phyloP scores from a whole-genome alignment of 768 basidiomycete species.

The Rhodotorula paludigena region DNA sequence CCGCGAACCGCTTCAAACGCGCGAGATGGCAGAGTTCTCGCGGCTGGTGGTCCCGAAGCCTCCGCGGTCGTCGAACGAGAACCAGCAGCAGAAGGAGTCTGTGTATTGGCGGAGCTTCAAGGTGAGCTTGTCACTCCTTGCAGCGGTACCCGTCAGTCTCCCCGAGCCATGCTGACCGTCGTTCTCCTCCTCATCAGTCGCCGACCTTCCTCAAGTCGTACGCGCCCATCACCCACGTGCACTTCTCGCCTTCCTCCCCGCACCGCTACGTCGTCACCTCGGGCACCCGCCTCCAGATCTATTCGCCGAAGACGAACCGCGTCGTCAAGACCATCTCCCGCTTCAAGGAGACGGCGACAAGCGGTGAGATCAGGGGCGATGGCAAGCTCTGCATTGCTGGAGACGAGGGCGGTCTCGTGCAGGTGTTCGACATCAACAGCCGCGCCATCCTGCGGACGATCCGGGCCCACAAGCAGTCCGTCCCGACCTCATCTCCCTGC shows the following conservation, averaged over 20 bases:
- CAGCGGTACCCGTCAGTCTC: no score
- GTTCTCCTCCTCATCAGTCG: constrained; percentile 16
- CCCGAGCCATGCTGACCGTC: not conserved
- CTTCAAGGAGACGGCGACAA: constrained; percentile 92
- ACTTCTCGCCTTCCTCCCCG: constrained; percentile 80
- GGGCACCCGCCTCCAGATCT: constrained; percentile 87
- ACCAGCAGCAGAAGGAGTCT: constrained; percentile 39
- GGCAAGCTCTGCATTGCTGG: constrained; percentile 93
- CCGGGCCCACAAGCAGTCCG: constrained; percentile 80
- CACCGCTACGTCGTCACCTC: constrained; percentile 95
- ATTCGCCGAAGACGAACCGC: constrained; percentile 92
- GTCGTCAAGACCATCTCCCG: constrained; percentile 91
- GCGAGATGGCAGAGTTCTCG: constrained; percentile 36
- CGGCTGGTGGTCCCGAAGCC: constrained; percentile 33
- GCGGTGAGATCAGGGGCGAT: constrained; percentile 80
- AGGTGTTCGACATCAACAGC: constrained; percentile 87
- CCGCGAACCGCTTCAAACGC: not conserved
- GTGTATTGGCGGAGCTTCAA: constrained; percentile 41
- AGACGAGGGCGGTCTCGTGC: constrained; percentile 85
- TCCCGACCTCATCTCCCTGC: constrained; percentile 5
- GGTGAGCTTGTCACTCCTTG: constrained; percentile 40
- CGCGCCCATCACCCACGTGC: constrained; percentile 87
- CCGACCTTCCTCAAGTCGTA: constrained; percentile 88
- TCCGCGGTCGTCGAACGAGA: constrained; percentile 20
- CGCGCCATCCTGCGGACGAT: constrained; percentile 88